These are phyloP conservation scores for Physaria fendleri DNA, from an alignment of 345 rosid species.

Conservation along the genomic window DNA sequence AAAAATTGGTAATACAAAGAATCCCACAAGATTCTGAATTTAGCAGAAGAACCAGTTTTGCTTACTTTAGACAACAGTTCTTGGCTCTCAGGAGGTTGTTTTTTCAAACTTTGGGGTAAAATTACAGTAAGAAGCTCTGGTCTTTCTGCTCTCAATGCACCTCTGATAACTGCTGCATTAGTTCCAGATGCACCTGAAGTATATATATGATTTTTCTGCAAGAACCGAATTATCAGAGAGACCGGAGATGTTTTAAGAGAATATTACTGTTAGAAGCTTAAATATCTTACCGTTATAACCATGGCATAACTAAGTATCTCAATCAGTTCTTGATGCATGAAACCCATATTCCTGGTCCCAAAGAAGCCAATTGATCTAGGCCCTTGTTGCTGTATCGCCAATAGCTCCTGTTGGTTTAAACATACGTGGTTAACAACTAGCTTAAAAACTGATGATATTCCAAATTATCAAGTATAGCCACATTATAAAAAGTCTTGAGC, in stretches of 20 bases:
- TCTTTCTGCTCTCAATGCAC: constrained; percentile 93
- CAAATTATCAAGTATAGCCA: background rate
- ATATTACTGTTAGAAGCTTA: background rate
- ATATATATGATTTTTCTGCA: constrained; percentile 95
- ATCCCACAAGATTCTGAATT: background rate
- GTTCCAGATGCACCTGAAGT: constrained; percentile 99
- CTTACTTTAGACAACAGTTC: constrained; percentile 82
- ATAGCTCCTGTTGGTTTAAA: constrained; percentile 54
- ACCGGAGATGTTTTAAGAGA: constrained; percentile 2
- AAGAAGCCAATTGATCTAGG: constrained; percentile 96
- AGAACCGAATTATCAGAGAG: background rate
- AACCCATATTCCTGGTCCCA: constrained; percentile 97
- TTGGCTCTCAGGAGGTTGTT: constrained; percentile 96
- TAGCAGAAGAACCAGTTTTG: background rate
- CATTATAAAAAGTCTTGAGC: constrained; percentile 34
- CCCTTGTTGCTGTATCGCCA: constrained; percentile 99
- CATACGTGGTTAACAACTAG: constrained; percentile 4
- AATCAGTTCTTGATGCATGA: constrained; percentile 97
- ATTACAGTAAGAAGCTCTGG: constrained; percentile 91
- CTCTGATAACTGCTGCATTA: constrained; percentile 97
- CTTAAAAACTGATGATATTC: background rate
- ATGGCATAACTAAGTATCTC: constrained; percentile 99
- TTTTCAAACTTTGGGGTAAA: constrained; percentile 84
- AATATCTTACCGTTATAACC: constrained; percentile 83
- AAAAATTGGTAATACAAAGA: background rate